Base-by-base conservation (phyloP, 2,329 filamentous ascomycete species). In the Curvularia verruculosa region DNA sequence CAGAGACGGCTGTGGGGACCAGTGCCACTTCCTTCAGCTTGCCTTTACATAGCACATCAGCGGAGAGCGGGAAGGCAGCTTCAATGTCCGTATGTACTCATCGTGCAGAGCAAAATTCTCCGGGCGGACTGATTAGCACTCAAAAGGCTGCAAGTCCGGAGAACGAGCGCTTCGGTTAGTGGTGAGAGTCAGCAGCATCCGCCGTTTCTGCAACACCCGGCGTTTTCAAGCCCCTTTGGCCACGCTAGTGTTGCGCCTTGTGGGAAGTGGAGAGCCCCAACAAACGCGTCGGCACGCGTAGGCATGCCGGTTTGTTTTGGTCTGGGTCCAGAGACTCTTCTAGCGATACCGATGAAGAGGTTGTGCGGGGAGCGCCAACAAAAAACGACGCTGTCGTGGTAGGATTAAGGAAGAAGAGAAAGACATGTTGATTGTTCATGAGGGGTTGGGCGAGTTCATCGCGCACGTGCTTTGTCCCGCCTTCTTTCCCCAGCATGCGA, bases 251-350 rank as follows among this genome's bases (percentile, higher is more conserved):
- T 45, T 24, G 18, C 28, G 18, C 49, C 50, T 55, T 43, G 52
- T 61, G 34, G 43, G 44, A 43, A 49, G 56, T 61, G 39, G 43
- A 46, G 46, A 52, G 28, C n/a, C 63, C 57, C 59, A 53, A 56
- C 64, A 58, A 60, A 67, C 56, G 60, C 60, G 55, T 61, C 31
- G 31, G 54, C 49, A 63, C 57, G 57, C 54, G 62, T 50, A 48
- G 19, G 44, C 45, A 24, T 37, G 34, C 31, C n/a, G 31, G n/a
- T 19, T 46, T 46, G 44, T 41, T 54, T 47, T 40, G 40, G 34
- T 43, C 46, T 41, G 40, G 37, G 5, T 26, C 24, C 34, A n/a
- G 41, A 6, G 13, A 19, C 26, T 21, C 13, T 41, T 41, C 21
- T 6, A 13, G 40, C 23, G 21, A 24, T 24, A 21, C 18, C 23